phyloP scores from a whole-genome alignment of 768 basidiomycete species.

The Rossbeevera mucosa region DNA sequence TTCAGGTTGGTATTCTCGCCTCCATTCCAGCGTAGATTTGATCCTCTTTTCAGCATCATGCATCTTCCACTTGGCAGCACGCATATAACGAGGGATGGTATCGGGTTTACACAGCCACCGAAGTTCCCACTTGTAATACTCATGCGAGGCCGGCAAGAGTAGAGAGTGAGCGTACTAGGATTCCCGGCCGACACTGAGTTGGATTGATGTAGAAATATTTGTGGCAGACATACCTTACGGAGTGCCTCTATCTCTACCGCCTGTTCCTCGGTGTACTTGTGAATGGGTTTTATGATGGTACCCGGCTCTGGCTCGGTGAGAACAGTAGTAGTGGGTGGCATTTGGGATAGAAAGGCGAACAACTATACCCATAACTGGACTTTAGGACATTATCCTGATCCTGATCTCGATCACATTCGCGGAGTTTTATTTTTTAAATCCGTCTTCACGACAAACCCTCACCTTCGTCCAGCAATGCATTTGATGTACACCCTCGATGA shows the following conservation, averaged over 20 bases:
- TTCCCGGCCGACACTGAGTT: too few species aligned
- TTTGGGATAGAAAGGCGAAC: conserved; percentile 13
- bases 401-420: conserved; percentile 1
- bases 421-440: conserved; percentile 12
- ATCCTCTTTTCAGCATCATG: conserved; percentile 75
- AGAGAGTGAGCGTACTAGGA: conserved; percentile 60
- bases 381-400: not conserved
- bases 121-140: conserved; percentile 73
- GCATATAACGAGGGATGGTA: conserved; percentile 68
- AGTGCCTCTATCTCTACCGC: conserved; percentile 53
- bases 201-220: not conserved
- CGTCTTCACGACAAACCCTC: not conserved
- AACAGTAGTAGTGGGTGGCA: conserved; percentile 43
- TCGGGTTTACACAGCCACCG: conserved; percentile 70
- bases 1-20: conserved; percentile 80
- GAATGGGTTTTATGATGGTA: conserved; percentile 49
- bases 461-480: conserved; percentile 65
- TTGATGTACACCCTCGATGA: conserved; percentile 90
- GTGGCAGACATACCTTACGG: conserved; percentile 44
- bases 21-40: conserved; percentile 77
- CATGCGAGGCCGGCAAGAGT: conserved; percentile 58
- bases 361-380: not conserved
- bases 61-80: conserved; percentile 81
- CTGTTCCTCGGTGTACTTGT: conserved; percentile 64
- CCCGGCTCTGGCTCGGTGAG: conserved; percentile 53